These are phyloP conservation scores for Candida wancherniae DNA, from an alignment of 805 yeast genomes.

Conservation along the genomic window DNA sequence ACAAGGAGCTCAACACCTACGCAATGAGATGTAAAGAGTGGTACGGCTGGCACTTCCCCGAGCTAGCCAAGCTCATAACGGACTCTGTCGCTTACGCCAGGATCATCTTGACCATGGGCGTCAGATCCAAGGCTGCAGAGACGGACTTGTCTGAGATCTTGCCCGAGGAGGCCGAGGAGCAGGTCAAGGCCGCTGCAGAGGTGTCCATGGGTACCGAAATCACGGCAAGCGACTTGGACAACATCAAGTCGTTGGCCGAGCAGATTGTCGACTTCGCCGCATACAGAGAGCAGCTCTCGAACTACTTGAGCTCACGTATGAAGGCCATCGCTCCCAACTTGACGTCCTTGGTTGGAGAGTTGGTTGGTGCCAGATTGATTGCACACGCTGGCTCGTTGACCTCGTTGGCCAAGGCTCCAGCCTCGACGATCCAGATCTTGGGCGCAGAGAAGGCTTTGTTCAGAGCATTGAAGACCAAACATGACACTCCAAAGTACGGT, in stretches of 20 bases:
- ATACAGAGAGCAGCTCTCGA: conserved; percentile 92
- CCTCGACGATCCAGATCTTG: conserved; percentile 95
- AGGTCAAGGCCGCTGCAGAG: conserved; percentile 93
- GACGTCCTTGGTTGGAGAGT: conserved; percentile 95
- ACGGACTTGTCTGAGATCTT: conserved; percentile 64
- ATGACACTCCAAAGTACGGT: conserved; percentile 95
- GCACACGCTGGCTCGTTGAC: conserved; percentile 98
- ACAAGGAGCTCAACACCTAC: conserved; percentile 95
- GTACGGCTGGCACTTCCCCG: conserved; percentile 99
- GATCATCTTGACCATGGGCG: conserved; percentile 89
- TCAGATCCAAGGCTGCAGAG: conserved; percentile 84
- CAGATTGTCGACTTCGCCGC: conserved; percentile 95
- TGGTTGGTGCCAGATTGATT: conserved; percentile 96
- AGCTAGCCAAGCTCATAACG: conserved; percentile 92
- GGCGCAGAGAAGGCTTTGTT: conserved; percentile 97
- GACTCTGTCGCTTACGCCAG: conserved; percentile 97
- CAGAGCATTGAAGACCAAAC: conserved; percentile 94
- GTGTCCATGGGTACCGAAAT: conserved; percentile 99
- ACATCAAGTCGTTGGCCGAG: conserved; percentile 87
- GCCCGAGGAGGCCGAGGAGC: conserved; percentile 45
- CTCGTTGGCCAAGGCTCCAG: conserved; percentile 95
- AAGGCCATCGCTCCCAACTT: conserved; percentile 98
- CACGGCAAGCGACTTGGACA: conserved; percentile 81
- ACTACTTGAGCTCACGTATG: conserved; percentile 91
- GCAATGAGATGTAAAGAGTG: conserved; percentile 99